phyloP scores from a whole-genome alignment of 2,329 filamentous ascomycete genomes.

The Onygenales sp. region DNA sequence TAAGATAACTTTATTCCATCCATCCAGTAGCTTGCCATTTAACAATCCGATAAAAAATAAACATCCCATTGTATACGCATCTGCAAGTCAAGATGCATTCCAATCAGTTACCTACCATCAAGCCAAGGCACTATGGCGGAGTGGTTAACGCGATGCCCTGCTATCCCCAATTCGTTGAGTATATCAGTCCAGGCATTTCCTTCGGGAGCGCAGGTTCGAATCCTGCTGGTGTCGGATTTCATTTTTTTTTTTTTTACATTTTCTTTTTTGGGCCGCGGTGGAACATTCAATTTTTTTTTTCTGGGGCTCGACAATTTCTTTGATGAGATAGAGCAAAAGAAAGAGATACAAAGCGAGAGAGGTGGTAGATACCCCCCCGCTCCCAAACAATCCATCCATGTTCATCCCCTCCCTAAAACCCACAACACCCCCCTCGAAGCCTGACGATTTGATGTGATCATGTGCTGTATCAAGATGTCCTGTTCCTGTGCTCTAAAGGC shows the following conservation, averaged over 20 bases:
- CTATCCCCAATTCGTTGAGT: neutral
- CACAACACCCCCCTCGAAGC: too few species aligned
- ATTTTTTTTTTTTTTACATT: neutral
- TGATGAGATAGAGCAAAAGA: neutral
- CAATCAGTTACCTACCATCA: neutral
- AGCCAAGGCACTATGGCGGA: neutral
- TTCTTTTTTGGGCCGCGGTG: neutral
- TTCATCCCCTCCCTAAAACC: too few species aligned
- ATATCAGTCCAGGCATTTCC: neutral
- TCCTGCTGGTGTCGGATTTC: slow-evolving; percentile 1
- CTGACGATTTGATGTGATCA: too few species aligned
- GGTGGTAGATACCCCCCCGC: neutral
- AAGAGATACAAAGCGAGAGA: neutral
- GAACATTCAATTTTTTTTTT: neutral
- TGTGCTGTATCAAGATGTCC: too few species aligned
- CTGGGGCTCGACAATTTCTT: neutral
- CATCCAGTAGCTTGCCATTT: too few species aligned
- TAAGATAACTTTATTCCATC: too few species aligned
- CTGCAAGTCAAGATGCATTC: neutral
- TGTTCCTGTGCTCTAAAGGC: too few species aligned
- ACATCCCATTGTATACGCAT: too few species aligned
- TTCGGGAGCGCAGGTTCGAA: slow-evolving; percentile 3
- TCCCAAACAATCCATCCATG: too few species aligned
- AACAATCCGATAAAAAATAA: too few species aligned
- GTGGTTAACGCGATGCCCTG: slow-evolving; percentile 2